Evolutionary conservation across 2,329 filamentous ascomycete species (phyloP).

Genomic region (Nakataea oryzae): DNA sequence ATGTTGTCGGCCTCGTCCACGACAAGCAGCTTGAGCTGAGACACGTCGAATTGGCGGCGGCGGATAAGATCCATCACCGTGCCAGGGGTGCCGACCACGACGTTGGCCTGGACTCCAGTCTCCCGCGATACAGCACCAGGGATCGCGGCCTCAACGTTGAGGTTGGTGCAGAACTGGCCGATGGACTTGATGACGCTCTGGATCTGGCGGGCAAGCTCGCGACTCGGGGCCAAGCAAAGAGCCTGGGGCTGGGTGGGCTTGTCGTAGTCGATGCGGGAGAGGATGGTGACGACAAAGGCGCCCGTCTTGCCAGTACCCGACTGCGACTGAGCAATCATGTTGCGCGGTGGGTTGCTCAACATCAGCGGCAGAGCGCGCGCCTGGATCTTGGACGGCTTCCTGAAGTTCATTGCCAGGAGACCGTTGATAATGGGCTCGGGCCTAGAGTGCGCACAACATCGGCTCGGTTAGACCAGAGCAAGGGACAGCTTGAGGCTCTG

Average conservation of each 20-base stretch:
- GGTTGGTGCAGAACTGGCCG: slow-evolving; percentile 68
- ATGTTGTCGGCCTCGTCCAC: slow-evolving; percentile 98
- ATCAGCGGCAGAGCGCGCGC: slow-evolving; percentile 88
- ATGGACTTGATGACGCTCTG: slow-evolving; percentile 74
- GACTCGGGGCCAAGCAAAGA: slow-evolving; percentile 79
- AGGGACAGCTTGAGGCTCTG: slow-evolving; percentile 1
- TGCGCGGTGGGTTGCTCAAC: slow-evolving; percentile 73
- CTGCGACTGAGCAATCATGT: slow-evolving; percentile 98
- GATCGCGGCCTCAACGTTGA: slow-evolving; percentile 73
- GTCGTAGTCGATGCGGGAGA: slow-evolving; percentile 72
- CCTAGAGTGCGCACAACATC: slow-evolving; percentile 25
- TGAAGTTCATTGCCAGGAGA: slow-evolving; percentile 72
- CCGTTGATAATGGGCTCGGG: slow-evolving; percentile 57
- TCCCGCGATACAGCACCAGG: slow-evolving; percentile 65
- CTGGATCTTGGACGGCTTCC: slow-evolving; percentile 96
- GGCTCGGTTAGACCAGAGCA: not conserved
- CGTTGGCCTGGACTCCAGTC: slow-evolving; percentile 59
- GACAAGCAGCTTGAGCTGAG: slow-evolving; percentile 69
- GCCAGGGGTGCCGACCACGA: slow-evolving; percentile 88
- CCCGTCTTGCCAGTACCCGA: slow-evolving; percentile 98
- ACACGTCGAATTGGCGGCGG: slow-evolving; percentile 61
- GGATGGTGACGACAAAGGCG: slow-evolving; percentile 85
- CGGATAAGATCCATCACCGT: slow-evolving; percentile 84
- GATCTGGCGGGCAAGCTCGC: slow-evolving; percentile 92
- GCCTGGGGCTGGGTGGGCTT: slow-evolving; percentile 67